Evolutionary conservation across 2,329 filamentous ascomycete species (phyloP).

Genomic region (Phoma sp.): DNA sequence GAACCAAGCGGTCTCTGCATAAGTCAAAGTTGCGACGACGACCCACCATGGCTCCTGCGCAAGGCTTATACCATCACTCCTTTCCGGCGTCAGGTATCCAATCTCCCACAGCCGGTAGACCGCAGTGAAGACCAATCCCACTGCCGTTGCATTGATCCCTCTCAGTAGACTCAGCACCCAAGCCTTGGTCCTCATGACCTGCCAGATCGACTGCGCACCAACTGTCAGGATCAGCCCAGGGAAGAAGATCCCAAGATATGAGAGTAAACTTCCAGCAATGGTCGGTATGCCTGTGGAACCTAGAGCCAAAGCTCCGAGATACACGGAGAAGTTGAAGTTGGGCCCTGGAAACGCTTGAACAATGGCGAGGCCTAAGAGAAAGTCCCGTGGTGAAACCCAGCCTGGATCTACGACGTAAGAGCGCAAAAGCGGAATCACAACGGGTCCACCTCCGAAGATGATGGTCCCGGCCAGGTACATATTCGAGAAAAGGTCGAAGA

Average conservation of each 20-base stretch:
- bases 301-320: slow-evolving; percentile 49
- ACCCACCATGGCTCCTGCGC: slow-evolving; percentile 54
- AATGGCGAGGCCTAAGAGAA: slow-evolving; percentile 73
- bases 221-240: slow-evolving; percentile 49
- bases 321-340: slow-evolving; percentile 61
- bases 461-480: slow-evolving; percentile 74
- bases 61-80: slow-evolving; percentile 43
- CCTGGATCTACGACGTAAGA: slow-evolving; percentile 65
- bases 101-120: slow-evolving; percentile 54
- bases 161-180: slow-evolving; percentile 45
- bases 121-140: slow-evolving; percentile 53
- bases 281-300: slow-evolving; percentile 33
- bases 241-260: slow-evolving; percentile 50
- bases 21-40: slow-evolving; percentile 50
- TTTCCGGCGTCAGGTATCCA: slow-evolving; percentile 49
- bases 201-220: slow-evolving; percentile 49
- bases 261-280: slow-evolving; percentile 46
- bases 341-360: slow-evolving; percentile 73
- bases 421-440: slow-evolving; percentile 53
- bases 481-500: slow-evolving; percentile 70
- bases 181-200: slow-evolving; percentile 42
- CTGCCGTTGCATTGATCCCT: slow-evolving; percentile 52
- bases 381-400: slow-evolving; percentile 74
- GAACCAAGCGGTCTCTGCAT: slow-evolving; percentile 51
- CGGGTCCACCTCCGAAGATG: slow-evolving; percentile 55